Conservation (phyloP, 305 asterid genomes). For the Fraxinus baroniana region DNA sequence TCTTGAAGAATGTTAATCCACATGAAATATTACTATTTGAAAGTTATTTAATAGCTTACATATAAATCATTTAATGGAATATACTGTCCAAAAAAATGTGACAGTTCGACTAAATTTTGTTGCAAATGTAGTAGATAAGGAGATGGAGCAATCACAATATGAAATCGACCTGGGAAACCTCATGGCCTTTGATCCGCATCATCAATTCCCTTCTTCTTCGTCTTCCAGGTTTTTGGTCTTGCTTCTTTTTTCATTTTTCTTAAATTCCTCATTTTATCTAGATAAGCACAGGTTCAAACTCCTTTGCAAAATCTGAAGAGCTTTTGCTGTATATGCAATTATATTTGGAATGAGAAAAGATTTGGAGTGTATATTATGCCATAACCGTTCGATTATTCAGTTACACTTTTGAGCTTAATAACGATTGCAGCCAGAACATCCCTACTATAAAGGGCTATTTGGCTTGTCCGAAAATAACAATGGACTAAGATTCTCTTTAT, state of each 20-base stretch:
- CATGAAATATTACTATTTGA: not conserved
- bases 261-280: not conserved
- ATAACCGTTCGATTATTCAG: not conserved
- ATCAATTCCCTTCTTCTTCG: constrained; percentile 53
- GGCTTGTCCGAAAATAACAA: not conserved
- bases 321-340: not conserved
- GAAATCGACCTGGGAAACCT: constrained; percentile 84
- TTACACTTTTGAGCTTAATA: not conserved
- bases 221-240: constrained; percentile 54
- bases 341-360: not conserved
- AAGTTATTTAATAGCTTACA: not conserved
- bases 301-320: not conserved
- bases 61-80: not conserved
- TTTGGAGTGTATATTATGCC: not conserved
- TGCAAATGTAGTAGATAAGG: constrained; percentile 9
- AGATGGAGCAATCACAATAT: constrained; percentile 50
- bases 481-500: not conserved
- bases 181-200: constrained; percentile 60
- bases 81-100: not conserved
- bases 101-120: not conserved
- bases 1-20: not conserved
- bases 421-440: not conserved
- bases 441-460: not conserved
- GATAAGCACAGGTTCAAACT: not conserved
- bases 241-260: not conserved